These are phyloP conservation scores for Sugiyamaella lignohabitans DNA, from an alignment of 805 yeast species.

Conservation along the genomic window DNA sequence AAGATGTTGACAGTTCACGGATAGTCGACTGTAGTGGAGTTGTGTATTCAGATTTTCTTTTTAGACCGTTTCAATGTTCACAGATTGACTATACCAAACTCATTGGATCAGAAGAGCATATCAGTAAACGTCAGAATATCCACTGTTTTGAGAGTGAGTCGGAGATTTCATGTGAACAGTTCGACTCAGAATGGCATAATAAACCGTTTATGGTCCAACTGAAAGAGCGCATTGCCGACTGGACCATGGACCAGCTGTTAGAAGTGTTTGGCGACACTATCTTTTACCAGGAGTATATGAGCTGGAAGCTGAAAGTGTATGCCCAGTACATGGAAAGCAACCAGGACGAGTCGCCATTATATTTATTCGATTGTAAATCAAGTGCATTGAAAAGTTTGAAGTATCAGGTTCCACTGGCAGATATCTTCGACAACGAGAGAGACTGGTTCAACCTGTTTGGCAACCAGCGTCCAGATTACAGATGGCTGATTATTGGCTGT, in stretches of 20 bases:
- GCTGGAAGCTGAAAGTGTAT: slow-evolving; percentile 65
- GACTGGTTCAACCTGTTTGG: slow-evolving; percentile 60
- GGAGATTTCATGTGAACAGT: slow-evolving; percentile 44
- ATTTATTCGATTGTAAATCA: slow-evolving; percentile 76
- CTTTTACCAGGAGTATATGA: slow-evolving; percentile 81
- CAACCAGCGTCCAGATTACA: slow-evolving; percentile 65
- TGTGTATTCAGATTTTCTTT: slow-evolving; percentile 71
- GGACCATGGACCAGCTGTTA: slow-evolving; percentile 49
- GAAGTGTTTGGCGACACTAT: slow-evolving; percentile 48
- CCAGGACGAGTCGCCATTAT: slow-evolving; percentile 76
- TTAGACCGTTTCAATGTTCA: slow-evolving; percentile 77
- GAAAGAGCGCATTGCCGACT: slow-evolving; percentile 49
- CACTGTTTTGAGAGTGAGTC: slow-evolving; percentile 40
- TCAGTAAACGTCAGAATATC: slow-evolving; percentile 13
- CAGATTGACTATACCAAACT: slow-evolving; percentile 52
- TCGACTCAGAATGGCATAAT: slow-evolving; percentile 41
- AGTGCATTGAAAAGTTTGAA: slow-evolving; percentile 53
- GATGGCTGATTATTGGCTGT: slow-evolving; percentile 91
- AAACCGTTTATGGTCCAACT: slow-evolving; percentile 59
- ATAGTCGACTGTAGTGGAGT: slow-evolving; percentile 24
- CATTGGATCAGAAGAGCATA: slow-evolving; percentile 35
- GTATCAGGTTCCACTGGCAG: slow-evolving; percentile 43
- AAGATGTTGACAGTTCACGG: background rate
- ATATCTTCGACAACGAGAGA: slow-evolving; percentile 39
- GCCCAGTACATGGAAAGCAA: slow-evolving; percentile 54